phyloP scores from a whole-genome alignment of 139 green algal genomes.

The Coccomyxa sp. region DNA sequence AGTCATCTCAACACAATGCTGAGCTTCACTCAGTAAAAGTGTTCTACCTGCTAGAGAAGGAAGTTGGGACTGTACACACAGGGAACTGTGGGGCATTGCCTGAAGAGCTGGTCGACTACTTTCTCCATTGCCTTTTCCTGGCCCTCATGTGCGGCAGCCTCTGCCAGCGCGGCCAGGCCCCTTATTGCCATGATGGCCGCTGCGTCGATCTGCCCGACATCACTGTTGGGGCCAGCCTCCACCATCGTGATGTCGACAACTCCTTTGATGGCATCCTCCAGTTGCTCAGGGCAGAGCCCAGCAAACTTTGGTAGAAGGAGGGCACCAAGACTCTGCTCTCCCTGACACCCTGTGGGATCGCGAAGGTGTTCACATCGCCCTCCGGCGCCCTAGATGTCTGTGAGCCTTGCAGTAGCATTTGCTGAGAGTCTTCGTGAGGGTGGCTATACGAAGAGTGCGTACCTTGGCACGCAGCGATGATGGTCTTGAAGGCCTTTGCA shows the following conservation, averaged over 20 bases:
- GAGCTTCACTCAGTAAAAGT: neutral
- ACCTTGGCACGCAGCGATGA: no score
- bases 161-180: neutral
- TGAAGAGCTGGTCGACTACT: neutral
- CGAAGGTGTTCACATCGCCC: no score
- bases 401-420: no score
- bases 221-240: neutral
- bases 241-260: neutral
- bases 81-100: no score
- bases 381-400: no score
- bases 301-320: neutral
- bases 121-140: neutral
- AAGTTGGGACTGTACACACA: no score
- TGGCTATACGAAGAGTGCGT: no score
- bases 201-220: neutral
- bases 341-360: no score
- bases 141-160: neutral
- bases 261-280: neutral
- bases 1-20: neutral
- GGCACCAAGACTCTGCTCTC: no score
- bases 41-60: neutral
- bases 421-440: no score
- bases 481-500: no score
- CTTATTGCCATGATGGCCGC: neutral
- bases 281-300: neutral